Base-by-base conservation (phyloP, 2,329 filamentous ascomycete species). In the Periconia sp. region DNA sequence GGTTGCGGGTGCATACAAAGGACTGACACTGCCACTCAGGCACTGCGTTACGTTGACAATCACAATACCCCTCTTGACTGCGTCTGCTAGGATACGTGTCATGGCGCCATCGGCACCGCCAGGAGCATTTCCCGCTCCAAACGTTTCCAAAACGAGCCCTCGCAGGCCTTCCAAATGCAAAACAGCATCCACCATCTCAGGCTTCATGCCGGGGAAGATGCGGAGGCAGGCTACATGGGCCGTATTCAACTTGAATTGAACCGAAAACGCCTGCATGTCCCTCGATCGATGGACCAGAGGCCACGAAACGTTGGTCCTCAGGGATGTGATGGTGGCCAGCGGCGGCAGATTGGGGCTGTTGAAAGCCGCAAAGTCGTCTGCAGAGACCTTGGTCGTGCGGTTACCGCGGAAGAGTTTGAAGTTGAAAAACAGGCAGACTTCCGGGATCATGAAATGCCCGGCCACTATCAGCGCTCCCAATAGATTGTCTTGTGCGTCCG, bases 21-120 rank as follows among this genome's bases (percentile, higher is more conserved):
- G 61, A 56, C 67, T 74, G 47, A 76, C 71, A 56, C 69, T 76
- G 49, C 73, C 72, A 58, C 66, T 76, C 62, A 87, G 82, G 80
- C 92, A 97, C 77, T 97, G 92, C 47, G 90, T 95, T 55, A 97
- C 87, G 69, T 95, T 96, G 61, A 96, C 90, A 55, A 97, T 87
- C 54, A 94, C 85, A 59, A 94, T 87, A 37, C 91, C 92, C 54
- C 91, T 84, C 67, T 87, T 80, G 41, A 96, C 90, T 19, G 90
- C 92, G 42, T 86, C 84, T 17, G 85, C 82, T 64, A 96, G 85
- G 46, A 93, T 89, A 50, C 85, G 85, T 15, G 89, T 92, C 71
- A 96, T 82, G 48, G 85, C 86, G 52, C 90, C 90, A 68, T 94
- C 90, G 45, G 87, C 82, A 30, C 91, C 91, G 40, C 88, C 89